Percentiles rank a stretch among this genome's conserved stretches.
phyloP scores from a whole-genome alignment of 148 eudicot genomes.

The Cornus kousa region DNA sequence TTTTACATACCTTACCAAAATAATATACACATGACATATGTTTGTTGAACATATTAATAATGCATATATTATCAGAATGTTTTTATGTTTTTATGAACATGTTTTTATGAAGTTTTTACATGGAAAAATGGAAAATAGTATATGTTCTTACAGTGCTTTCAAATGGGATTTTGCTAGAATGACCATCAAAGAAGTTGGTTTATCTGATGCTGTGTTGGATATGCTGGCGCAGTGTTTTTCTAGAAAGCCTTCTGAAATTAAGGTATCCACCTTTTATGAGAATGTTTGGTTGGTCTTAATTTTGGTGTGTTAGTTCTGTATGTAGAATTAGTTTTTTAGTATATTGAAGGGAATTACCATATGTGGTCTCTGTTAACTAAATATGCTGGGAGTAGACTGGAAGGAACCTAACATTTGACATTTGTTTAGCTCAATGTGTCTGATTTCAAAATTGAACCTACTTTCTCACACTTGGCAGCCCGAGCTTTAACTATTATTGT shows the following conservation, averaged over 20 bases:
- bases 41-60: background rate
- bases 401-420: too few species aligned
- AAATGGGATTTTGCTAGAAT: slow-evolving; percentile 40
- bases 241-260: slow-evolving; percentile 73
- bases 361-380: too few species aligned
- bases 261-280: slow-evolving; percentile 41
- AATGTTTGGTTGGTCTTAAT: background rate
- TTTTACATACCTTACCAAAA: background rate
- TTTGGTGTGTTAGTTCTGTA: background rate
- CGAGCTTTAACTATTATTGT: too few species aligned
- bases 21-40: background rate
- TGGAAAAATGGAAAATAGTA: background rate
- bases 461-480: too few species aligned
- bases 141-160: background rate
- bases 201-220: slow-evolving; percentile 70
- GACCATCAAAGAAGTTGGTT: slow-evolving; percentile 70
- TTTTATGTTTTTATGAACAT: background rate
- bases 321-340: too few species aligned
- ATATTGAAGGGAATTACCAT: too few species aligned
- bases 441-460: too few species aligned
- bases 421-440: too few species aligned
- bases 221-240: slow-evolving; percentile 70
- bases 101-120: background rate
- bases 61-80: background rate
- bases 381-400: too few species aligned